Conservation (phyloP, 1,139 yeast species). For the Pichia sp. region DNA sequence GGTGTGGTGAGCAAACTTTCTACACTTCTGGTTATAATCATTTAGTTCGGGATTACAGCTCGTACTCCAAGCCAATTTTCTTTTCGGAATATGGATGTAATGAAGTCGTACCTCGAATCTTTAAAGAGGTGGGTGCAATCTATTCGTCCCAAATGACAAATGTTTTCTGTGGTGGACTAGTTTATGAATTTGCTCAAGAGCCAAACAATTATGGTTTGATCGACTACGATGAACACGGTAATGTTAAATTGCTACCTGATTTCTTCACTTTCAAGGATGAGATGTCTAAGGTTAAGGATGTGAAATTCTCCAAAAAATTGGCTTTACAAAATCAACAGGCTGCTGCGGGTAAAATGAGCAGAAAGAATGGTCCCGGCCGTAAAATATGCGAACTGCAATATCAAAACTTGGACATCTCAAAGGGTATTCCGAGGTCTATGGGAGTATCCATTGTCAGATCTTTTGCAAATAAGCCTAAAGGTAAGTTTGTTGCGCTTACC, state of each 20-base stretch:
- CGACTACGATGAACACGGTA: conserved; percentile 45
- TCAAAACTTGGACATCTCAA: conserved; percentile 44
- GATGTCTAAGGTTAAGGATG: conserved; percentile 30
- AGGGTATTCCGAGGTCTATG: conserved; percentile 41
- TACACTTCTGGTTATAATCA: conserved; percentile 73
- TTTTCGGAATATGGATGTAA: conserved; percentile 96
- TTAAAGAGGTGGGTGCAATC: conserved; percentile 69
- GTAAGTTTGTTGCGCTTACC: conserved; percentile 39
- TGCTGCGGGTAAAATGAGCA: conserved; percentile 7
- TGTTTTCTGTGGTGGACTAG: conserved; percentile 88
- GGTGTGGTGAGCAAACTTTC: conserved; percentile 93
- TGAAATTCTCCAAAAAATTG: conserved; percentile 20
- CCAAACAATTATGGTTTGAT: conserved; percentile 87
- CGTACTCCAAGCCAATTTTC: conserved; percentile 71
- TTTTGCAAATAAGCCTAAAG: conserved; percentile 48
- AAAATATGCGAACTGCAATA: conserved; percentile 30
- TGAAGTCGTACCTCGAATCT: conserved; percentile 68
- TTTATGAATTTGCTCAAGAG: conserved; percentile 87
- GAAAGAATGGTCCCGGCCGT: conserved; percentile 6
- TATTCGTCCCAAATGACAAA: conserved; percentile 69
- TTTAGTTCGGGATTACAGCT: conserved; percentile 63
- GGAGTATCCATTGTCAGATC: conserved; percentile 30
- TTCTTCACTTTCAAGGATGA: conserved; percentile 44
- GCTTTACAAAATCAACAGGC: conserved; percentile 13
- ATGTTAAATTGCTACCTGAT: conserved; percentile 48